A percentile compares a stretch with the other conserved stretches of the same genome.
These are phyloP conservation scores for Phytomonas francai DNA, from an alignment of 208 protist species.

Conservation along the genomic window DNA sequence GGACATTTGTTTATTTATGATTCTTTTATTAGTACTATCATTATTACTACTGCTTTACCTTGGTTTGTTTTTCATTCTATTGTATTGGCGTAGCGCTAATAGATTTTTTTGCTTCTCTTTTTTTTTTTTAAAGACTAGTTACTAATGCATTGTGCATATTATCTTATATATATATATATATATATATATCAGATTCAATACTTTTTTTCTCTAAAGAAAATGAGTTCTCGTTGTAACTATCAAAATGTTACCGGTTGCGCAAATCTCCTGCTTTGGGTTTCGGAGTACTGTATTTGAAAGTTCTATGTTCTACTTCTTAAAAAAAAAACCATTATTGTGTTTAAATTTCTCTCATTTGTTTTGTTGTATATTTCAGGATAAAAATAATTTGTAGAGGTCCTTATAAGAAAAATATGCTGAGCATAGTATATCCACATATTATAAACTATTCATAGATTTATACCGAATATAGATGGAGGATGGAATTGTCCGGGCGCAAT, in stretches of 20 bases:
- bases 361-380: background rate
- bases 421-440: background rate
- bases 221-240: background rate
- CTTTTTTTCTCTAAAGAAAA: background rate
- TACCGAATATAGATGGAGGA: conserved; percentile 29
- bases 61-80: background rate
- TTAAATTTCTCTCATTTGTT: background rate
- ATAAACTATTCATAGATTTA: background rate
- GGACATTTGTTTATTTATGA: background rate
- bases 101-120: conserved; percentile 1
- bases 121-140: background rate
- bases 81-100: background rate
- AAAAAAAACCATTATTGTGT: background rate
- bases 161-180: background rate
- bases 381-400: background rate
- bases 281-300: background rate
- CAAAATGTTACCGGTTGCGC: background rate
- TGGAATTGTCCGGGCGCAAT: conserved; percentile 36
- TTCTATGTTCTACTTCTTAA: background rate
- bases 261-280: background rate
- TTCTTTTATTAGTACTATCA: background rate
- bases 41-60: background rate
- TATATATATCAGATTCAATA: background rate
- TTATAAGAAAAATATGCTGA: background rate
- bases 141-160: background rate